Evolutionary conservation across 164 flowering plant genomes (phyloP), one percentile per base, ranked within the genome.

Genomic region (Taxillus chinensis): DNA sequence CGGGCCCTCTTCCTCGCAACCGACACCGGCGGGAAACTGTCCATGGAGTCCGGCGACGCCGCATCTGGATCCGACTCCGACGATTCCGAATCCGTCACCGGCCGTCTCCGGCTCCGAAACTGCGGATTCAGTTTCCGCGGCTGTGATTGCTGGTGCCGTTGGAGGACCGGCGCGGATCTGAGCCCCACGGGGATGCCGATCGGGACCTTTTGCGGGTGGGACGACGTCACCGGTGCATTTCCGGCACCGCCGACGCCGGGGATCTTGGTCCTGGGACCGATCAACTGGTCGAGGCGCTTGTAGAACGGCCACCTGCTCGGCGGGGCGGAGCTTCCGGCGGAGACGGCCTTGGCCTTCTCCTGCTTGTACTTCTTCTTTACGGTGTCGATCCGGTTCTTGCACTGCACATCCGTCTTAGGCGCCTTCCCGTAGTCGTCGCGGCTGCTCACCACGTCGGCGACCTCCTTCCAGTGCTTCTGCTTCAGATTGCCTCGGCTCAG

Each of bases 381-480:
- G 8, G 97, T 87, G 59, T 90, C 97, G 65, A 90, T 87, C 39
- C 97, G 75, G 52, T 87, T 87, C 82, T 90, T 90, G 67, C 97
- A 90, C 79, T 90, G 97, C 9, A 86, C 73, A 62, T 87, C 95
- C 0, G 92, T 86, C 63, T 85, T 90, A 5, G 85, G 79, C 1
- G 78, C 57, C 58, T 83, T 88, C 0, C 67, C 59, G 43, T 75
- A 72, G 45, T 79, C 86, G 40, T 81, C 89, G 3, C 86, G 68
- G 67, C 85, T 66, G 67, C 79, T 70, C n/a, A 88, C 97, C 9
- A 83, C 75, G n/a, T 83, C 93, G 0, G 95, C 89, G 0, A 90
- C 95, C 5, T 90, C 93, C 63, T 80, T 80, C 97, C 97, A 90
- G 71, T 90, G 92, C 68, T 85, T 75, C 75, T 90, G 92, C 77